A percentile compares a stretch with the other conserved stretches of the same genome.
phyloP scores from a whole-genome alignment of 2,329 filamentous ascomycete genomes.

The Arthrobotrys entomopaga region DNA sequence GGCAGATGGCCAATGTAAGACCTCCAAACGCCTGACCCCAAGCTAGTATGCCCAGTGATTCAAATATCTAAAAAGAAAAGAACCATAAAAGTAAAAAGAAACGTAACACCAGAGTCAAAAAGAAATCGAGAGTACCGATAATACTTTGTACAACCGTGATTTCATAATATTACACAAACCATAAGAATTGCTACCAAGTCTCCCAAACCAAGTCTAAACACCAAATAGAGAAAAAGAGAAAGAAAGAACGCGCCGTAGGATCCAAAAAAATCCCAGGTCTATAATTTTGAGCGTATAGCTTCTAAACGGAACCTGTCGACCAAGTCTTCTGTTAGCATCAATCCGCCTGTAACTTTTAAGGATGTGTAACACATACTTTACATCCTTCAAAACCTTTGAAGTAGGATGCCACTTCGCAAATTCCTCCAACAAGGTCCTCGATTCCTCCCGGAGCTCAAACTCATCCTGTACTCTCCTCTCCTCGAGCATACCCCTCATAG shows the following conservation, averaged over 20 bases:
- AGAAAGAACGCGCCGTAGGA: background rate
- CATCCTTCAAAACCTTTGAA: conserved; percentile 92
- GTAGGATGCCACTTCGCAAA: conserved; percentile 94
- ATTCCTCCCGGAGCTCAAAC: conserved; percentile 75
- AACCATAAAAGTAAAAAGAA: background rate
- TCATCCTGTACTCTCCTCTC: conserved; percentile 86
- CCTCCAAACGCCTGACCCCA: too few species aligned
- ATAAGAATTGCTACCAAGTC: background rate
- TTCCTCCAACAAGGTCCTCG: conserved; percentile 79
- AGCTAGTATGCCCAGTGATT: too few species aligned
- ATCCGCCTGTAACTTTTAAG: background rate
- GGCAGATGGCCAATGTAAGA: too few species aligned
- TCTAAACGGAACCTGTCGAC: conserved; percentile 43
- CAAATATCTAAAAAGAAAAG: too few species aligned
- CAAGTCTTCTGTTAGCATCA: background rate
- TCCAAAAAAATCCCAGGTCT: conserved; percentile 9
- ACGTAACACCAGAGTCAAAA: conserved; percentile 25
- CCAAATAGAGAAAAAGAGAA: conserved; percentile 1
- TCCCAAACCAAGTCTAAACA: background rate
- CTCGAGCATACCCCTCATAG: conserved; percentile 90
- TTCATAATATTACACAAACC: conserved; percentile 2
- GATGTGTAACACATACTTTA: conserved; percentile 70
- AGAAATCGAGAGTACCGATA: background rate
- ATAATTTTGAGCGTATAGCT: conserved; percentile 51
- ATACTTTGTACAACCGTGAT: background rate